Conservation (phyloP, 495 filamentous ascomycete genomes). For the Darksidea phi region DNA sequence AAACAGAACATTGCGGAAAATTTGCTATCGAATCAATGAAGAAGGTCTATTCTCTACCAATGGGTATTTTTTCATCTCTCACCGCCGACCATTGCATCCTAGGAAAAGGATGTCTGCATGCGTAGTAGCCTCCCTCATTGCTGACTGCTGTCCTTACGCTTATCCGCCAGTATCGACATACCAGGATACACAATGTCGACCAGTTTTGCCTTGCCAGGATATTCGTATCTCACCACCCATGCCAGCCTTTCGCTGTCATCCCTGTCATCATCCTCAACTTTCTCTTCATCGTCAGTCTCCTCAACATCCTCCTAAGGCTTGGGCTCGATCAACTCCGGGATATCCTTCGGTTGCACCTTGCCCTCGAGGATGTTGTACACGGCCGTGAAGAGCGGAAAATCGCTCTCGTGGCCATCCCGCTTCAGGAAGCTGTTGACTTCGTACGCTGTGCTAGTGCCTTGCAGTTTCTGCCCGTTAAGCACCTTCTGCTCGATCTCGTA, state of each 20-base stretch:
- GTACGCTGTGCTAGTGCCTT: slow-evolving; percentile 85
- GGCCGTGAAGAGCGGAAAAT: slow-evolving; percentile 89
- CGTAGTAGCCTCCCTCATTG: too few relatives aligned
- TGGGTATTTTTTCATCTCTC: too few relatives aligned
- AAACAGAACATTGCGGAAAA: too few relatives aligned
- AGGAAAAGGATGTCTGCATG: too few relatives aligned
- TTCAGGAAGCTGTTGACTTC: slow-evolving; percentile 90
- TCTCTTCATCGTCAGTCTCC: not conserved
- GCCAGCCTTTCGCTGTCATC: too few relatives aligned
- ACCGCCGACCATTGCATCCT: too few relatives aligned
- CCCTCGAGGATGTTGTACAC: slow-evolving; percentile 60
- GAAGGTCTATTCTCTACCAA: too few relatives aligned
- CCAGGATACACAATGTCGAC: too few relatives aligned
- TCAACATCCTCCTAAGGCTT: slow-evolving; percentile 20
- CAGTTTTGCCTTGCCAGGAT: too few relatives aligned
- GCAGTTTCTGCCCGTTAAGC: slow-evolving; percentile 95
- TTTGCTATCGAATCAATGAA: too few relatives aligned
- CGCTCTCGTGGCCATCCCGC: slow-evolving; percentile 68
- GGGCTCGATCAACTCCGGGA: slow-evolving; percentile 45
- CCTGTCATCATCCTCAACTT: not conserved
- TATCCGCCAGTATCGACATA: too few relatives aligned
- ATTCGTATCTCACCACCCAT: not conserved
- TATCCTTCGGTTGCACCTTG: slow-evolving; percentile 45
- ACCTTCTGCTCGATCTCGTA: slow-evolving; percentile 84
- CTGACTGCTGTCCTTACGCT: too few relatives aligned